Conservation (phyloP, 2,329 filamentous ascomycete species). For the Spiromastix sp. region DNA sequence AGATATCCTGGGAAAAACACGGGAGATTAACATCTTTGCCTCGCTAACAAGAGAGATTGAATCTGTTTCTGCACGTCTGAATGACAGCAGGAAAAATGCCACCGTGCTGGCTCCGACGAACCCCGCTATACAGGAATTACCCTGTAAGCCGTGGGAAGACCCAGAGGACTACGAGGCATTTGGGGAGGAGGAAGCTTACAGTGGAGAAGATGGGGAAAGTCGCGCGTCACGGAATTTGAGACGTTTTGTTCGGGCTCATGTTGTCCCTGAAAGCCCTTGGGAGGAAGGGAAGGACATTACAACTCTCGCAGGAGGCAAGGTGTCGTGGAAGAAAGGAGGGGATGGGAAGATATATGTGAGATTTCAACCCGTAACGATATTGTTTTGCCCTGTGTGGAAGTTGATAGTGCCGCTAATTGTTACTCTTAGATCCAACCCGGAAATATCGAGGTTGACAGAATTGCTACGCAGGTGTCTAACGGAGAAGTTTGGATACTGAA, state of each 20-base stretch:
- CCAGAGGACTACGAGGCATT: constrained; percentile 59
- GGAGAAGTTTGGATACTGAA: constrained; percentile 78
- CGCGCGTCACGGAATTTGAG: constrained; percentile 66
- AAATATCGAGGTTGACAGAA: constrained; percentile 62
- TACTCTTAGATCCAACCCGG: constrained; percentile 52
- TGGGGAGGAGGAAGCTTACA: constrained; percentile 59
- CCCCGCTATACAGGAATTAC: constrained; percentile 63
- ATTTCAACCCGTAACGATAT: constrained; percentile 11
- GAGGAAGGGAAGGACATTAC: constrained; percentile 53
- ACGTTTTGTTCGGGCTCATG: constrained; percentile 76
- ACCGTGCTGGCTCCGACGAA: constrained; percentile 85
- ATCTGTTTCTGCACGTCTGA: constrained; percentile 16
- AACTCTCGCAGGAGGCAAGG: constrained; percentile 56
- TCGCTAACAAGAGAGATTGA: constrained; percentile 51
- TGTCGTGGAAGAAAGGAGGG: constrained; percentile 70
- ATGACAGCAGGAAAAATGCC: constrained; percentile 53
- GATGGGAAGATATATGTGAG: constrained; percentile 58
- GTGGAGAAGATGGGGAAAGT: constrained; percentile 58
- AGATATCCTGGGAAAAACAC: constrained; percentile 72
- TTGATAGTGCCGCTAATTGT: constrained; percentile 3
- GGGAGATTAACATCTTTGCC: constrained; percentile 73
- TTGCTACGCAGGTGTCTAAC: constrained; percentile 70
- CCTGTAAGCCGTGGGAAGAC: constrained; percentile 64
- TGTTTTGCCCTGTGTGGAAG: background rate
- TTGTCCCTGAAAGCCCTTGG: constrained; percentile 66